These are phyloP conservation scores for Solanum verrucosum DNA, from an alignment of 257 asterid species.

Conservation along the genomic window DNA sequence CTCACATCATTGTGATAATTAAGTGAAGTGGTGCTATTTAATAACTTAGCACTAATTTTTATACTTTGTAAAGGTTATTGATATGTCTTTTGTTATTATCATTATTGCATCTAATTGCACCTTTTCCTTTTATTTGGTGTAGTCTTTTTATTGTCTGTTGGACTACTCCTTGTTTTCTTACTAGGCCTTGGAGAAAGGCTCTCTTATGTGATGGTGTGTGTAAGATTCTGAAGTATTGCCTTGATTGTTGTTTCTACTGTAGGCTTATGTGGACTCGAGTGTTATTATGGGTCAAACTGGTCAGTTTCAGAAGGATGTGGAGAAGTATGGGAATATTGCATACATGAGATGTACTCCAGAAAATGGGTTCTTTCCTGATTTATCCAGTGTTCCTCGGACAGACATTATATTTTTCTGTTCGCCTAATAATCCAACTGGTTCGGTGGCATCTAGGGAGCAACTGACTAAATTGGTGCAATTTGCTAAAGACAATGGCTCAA, in stretches of 20 bases:
- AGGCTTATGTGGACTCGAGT: conserved; percentile 97
- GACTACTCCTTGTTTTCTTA: not conserved
- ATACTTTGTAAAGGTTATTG: not conserved
- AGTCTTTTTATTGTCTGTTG: not conserved
- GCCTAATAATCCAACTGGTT: conserved; percentile 98
- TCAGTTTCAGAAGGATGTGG: conserved; percentile 69
- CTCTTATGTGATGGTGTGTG: not conserved
- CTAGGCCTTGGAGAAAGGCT: not conserved
- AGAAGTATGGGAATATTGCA: conserved; percentile 79
- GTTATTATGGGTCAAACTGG: conserved; percentile 97
- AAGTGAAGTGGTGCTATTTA: not conserved
- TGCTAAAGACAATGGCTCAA: conserved; percentile 89
- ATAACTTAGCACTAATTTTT: not conserved
- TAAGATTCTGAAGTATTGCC: not conserved
- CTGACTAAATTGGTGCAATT: conserved; percentile 74
- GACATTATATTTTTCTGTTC: conserved; percentile 91
- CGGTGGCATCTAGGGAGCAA: conserved; percentile 87
- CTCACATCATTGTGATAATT: not conserved
- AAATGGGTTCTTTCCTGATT: conserved; percentile 87
- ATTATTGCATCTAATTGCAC: not conserved
- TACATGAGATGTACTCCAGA: conserved; percentile 96
- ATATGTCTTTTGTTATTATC: not conserved
- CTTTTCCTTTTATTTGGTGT: not conserved
- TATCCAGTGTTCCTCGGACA: conserved; percentile 54
- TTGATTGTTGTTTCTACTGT: conserved; percentile 1